These are phyloP conservation scores for Posidonia australis DNA, from an alignment of 106 monocot species.

Conservation along the genomic window DNA sequence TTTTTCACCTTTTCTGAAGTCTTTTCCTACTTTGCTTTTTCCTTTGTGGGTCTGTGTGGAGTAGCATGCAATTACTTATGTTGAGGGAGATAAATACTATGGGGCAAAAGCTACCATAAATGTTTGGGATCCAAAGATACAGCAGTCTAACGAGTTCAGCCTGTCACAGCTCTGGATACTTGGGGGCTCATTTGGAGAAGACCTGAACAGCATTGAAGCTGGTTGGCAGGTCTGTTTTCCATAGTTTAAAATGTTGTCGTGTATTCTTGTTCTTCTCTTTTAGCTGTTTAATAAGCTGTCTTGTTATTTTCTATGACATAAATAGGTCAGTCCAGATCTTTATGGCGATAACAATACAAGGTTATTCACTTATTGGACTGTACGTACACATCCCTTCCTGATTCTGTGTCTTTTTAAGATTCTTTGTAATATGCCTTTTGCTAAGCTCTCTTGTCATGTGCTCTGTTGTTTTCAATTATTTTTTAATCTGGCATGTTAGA, in stretches of 20 bases:
- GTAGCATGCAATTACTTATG: conserved; percentile 93
- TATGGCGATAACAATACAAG: conserved; percentile 91
- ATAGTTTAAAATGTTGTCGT: not conserved
- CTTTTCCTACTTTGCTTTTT: conserved; percentile 2
- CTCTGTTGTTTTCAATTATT: not conserved
- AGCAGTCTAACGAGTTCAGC: conserved; percentile 89
- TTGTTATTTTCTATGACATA: not conserved
- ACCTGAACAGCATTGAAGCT: conserved; percentile 97
- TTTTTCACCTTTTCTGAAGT: not conserved
- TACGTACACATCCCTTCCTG: conserved; percentile 28
- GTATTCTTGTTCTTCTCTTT: not conserved
- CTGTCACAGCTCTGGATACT: conserved; percentile 88
- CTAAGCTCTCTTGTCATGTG: not conserved
- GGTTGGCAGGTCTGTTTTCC: conserved; percentile 73
- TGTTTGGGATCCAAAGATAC: conserved; percentile 87
- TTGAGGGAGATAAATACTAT: conserved; percentile 83
- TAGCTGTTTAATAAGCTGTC: not conserved
- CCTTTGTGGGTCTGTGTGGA: conserved; percentile 21
- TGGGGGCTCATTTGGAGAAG: conserved; percentile 79
- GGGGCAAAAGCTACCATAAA: conserved; percentile 96
- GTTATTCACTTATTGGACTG: conserved; percentile 97
- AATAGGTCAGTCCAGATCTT: conserved; percentile 87
- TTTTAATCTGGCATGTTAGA: not conserved
- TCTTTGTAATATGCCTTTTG: not conserved
- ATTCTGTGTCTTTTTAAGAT: not conserved